A percentile compares a stretch with the other conserved stretches of the same genome.
phyloP scores from a whole-genome alignment of 2,329 filamentous ascomycete species.

The Mariannaea elegans region DNA sequence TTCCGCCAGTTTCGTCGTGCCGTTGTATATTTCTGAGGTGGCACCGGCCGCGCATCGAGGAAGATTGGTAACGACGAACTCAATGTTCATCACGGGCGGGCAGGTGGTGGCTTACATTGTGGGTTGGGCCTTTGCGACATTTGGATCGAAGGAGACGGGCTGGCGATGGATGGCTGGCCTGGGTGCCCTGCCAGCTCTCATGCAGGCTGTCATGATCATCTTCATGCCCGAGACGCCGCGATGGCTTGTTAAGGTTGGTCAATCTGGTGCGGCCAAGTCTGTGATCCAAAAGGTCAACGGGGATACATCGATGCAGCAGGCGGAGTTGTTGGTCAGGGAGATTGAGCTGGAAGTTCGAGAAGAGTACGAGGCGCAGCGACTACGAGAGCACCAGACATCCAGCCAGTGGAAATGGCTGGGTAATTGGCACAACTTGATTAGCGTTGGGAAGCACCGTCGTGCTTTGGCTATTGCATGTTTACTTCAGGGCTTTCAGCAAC shows the following conservation, averaged over 20 bases:
- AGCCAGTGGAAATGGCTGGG: constrained; percentile 51
- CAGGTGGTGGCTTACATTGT: constrained; percentile 89
- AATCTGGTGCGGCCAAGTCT: constrained; percentile 66
- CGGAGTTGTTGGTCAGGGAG: constrained; percentile 68
- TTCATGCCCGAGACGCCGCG: constrained; percentile 89
- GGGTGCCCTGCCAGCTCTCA: constrained; percentile 77
- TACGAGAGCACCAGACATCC: constrained; percentile 42
- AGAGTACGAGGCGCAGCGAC: constrained; percentile 64
- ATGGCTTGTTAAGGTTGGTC: constrained; percentile 80
- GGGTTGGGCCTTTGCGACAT: constrained; percentile 77
- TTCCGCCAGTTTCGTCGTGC: constrained; percentile 82
- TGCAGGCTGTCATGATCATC: constrained; percentile 75
- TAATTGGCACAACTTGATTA: constrained; percentile 63
- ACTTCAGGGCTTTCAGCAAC: constrained; percentile 86
- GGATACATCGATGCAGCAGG: constrained; percentile 54
- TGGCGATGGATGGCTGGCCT: constrained; percentile 95
- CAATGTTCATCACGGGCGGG: constrained; percentile 85
- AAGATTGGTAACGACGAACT: constrained; percentile 81
- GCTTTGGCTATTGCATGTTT: constrained; percentile 87
- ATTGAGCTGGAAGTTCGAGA: constrained; percentile 81
- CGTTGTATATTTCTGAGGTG: constrained; percentile 88
- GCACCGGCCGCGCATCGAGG: constrained; percentile 81
- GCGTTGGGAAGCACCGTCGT: constrained; percentile 71
- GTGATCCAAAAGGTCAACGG: constrained; percentile 75
- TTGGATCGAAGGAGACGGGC: constrained; percentile 61